Evolutionary conservation across 176 grass and related monocot species (phyloP), one percentile per base, ranked within the genome.

Genomic region (Chloris gayana): DNA sequence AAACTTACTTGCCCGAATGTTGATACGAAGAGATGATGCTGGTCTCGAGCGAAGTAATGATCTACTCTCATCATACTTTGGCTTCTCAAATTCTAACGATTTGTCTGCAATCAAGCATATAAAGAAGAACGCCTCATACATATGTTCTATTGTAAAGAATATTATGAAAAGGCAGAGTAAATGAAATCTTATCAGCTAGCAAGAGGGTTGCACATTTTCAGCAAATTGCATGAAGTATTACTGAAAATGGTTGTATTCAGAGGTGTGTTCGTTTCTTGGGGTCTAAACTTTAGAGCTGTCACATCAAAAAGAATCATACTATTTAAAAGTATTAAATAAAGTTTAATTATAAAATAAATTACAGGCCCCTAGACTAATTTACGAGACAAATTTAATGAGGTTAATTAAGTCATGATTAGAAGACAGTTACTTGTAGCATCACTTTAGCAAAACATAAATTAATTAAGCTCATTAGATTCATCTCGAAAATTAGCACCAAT

Each of bases 1-100:
- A 33, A 49, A 87, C 91, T 85, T 92, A 97, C 94, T n/a, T 56
- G 94, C 94, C 47, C 94, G 89, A 69, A 97, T 97, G 80, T 94
- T 97, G 64, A 94, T 31, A 4, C 94, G 85, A 7, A 97, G 77
- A 77, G 94, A 92, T 72, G 85, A 91, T 49, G 85, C 91, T 46
- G 94, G 94, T 21, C 91, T 91, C 61, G 89, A 92, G 15, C 94
- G 89, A 61, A 97, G 87, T 51, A 97, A 85, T 73, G 80, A 88
- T 90, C 94, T 92, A 61, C 87, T 85, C 72, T 88, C 86, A 45
- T 90, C 88, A 11, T 89, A 98, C 66, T 38, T 91, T 64, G 90
- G 95, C 39, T 94, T 75, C 72, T 94, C 89, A 42, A 79, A 72
- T 81, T 90, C 83, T 68, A 97, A 76, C 44, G 72, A 90, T 85